Evolutionary conservation across 139 green algal species (phyloP).

Genomic region (Dunaliella primolecta): DNA sequence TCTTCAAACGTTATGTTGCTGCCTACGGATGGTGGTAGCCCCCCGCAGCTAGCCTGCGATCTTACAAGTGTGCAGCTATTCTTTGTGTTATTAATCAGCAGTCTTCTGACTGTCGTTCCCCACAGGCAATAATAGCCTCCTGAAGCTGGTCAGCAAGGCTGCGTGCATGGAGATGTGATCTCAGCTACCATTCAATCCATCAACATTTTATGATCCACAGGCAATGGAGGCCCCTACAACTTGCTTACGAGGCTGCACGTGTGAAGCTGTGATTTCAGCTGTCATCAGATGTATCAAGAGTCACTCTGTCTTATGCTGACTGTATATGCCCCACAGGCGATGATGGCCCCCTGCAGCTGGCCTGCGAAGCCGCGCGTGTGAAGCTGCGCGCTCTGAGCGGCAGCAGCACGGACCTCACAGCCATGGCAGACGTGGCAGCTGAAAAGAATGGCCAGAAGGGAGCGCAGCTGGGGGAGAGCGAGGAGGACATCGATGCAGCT

Average conservation of each 20-base stretch:
- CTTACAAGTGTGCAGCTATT: background rate
- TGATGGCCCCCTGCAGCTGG: background rate
- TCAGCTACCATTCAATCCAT: too few relatives aligned
- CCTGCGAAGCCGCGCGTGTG: background rate
- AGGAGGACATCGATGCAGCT: background rate
- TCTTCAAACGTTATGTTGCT: too few relatives aligned
- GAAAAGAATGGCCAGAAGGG: background rate
- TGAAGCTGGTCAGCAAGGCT: background rate
- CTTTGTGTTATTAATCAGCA: background rate
- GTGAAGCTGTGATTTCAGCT: background rate
- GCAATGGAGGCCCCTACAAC: background rate
- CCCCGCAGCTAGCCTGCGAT: background rate
- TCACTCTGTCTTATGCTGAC: too few relatives aligned
- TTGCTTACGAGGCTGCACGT: background rate
- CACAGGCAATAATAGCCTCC: background rate
- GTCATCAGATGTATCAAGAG: too few relatives aligned
- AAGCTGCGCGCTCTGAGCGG: background rate
- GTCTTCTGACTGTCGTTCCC: too few relatives aligned
- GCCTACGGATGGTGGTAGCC: too few relatives aligned
- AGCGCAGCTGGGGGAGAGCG: background rate
- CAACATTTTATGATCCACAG: too few relatives aligned
- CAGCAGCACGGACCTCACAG: background rate
- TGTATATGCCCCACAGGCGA: background rate
- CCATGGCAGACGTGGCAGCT: background rate
- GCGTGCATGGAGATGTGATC: background rate